Evolutionary conservation across 2,329 filamentous ascomycete genomes (phyloP).

Genomic region (Trichoderma arundinaceum): DNA sequence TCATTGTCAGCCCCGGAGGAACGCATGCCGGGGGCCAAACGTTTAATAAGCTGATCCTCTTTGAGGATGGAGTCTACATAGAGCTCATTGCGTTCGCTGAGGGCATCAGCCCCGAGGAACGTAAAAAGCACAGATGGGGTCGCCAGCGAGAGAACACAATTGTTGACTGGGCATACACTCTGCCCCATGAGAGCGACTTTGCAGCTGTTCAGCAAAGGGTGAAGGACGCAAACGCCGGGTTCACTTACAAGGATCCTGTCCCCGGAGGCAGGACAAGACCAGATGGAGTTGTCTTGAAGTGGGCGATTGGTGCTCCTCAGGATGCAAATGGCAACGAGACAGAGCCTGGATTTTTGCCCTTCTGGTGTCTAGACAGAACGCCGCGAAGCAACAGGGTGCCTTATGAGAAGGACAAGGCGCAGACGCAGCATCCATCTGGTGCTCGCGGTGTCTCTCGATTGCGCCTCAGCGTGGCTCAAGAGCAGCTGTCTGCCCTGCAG

Average conservation of each 20-base stretch:
- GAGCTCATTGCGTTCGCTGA: conserved; percentile 69
- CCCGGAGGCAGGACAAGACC: conserved; percentile 59
- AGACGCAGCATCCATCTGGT: conserved; percentile 55
- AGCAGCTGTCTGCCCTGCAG: conserved; percentile 34
- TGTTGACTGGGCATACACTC: conserved; percentile 66
- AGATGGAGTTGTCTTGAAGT: conserved; percentile 63
- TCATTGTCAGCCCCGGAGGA: conserved; percentile 66
- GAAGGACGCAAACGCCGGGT: conserved; percentile 39
- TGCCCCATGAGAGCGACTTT: conserved; percentile 47
- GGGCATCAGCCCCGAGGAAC: conserved; percentile 46
- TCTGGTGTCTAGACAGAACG: conserved; percentile 70
- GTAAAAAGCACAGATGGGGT: conserved; percentile 64
- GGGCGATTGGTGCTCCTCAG: conserved; percentile 59
- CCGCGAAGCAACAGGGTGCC: conserved; percentile 62
- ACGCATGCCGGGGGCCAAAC: conserved; percentile 65
- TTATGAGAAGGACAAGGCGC: conserved; percentile 36
- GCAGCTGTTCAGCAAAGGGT: conserved; percentile 47
- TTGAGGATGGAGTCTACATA: conserved; percentile 68
- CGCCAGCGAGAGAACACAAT: conserved; percentile 53
- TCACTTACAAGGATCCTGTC: conserved; percentile 55
- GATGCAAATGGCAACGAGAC: conserved; percentile 37
- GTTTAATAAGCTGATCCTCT: conserved; percentile 66
- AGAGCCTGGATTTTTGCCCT: conserved; percentile 61
- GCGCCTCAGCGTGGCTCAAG: conserved; percentile 43
- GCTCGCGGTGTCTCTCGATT: conserved; percentile 58